Evolutionary conservation across 1,284 basidiomycete species (phyloP).

Genomic region (Abortiporus biennis): DNA sequence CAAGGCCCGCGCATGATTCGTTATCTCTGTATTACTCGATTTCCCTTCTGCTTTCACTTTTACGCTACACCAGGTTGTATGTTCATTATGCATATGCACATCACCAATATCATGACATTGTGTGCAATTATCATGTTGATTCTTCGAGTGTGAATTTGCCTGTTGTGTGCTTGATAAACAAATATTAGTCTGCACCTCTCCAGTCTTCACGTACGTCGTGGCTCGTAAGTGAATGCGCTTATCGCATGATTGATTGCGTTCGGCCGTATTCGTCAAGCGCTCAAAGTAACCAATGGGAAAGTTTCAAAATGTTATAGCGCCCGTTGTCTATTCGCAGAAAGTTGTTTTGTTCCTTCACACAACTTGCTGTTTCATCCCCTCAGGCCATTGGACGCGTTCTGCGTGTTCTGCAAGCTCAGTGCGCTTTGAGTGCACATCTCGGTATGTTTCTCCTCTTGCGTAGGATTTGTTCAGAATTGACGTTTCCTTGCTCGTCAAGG

Average conservation of each 20-base stretch:
- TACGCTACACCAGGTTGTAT: slow-evolving; percentile 35
- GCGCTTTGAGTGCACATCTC: slow-evolving; percentile 28
- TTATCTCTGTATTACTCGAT: slow-evolving; percentile 13
- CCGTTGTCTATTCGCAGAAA: not conserved
- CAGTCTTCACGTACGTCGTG: too few species aligned
- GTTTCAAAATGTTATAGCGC: not conserved
- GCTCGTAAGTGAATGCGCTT: not conserved
- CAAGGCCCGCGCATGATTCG: slow-evolving; percentile 66
- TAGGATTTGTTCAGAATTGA: too few species aligned
- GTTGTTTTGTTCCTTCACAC: too few species aligned
- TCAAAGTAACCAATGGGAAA: not conserved
- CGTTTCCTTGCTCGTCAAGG: slow-evolving; percentile 29
- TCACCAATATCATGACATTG: too few species aligned
- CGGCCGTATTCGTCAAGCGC: not conserved
- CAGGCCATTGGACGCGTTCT: slow-evolving; percentile 12
- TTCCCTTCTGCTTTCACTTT: slow-evolving; percentile 11
- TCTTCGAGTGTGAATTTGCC: too few species aligned
- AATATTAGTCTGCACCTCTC: too few species aligned
- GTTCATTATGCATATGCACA: slow-evolving; percentile 25
- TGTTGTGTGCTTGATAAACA: too few species aligned
- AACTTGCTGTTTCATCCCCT: too few species aligned
- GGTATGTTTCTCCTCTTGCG: slow-evolving; percentile 33
- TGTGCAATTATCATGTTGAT: too few species aligned
- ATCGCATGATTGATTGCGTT: not conserved
- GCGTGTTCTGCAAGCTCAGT: slow-evolving; percentile 15